phyloP scores from a whole-genome alignment of 1,284 basidiomycete species.

The Sparassis latifolia region DNA sequence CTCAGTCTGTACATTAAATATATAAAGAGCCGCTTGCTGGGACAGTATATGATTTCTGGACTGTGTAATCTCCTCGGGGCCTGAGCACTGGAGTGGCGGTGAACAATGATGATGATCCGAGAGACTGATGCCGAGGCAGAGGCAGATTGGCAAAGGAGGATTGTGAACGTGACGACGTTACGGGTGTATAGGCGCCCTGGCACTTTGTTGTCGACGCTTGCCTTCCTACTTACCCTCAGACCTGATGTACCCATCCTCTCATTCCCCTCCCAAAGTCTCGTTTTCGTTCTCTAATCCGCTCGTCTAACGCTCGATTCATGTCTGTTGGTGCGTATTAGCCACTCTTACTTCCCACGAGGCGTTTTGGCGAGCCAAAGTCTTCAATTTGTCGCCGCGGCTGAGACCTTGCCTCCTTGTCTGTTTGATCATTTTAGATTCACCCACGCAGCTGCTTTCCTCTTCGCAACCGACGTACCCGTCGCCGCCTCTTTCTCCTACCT shows the following conservation, averaged over 20 bases:
- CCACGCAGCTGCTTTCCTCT: slow-evolving; percentile 1
- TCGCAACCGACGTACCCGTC: background rate
- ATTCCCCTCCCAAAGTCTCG: slow-evolving; percentile 14
- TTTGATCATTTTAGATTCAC: slow-evolving; percentile 5
- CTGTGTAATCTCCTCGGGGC: no score
- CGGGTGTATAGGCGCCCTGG: background rate
- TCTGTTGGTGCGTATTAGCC: slow-evolving; percentile 13
- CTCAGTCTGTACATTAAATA: slow-evolving; percentile 14
- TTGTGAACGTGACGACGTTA: background rate
- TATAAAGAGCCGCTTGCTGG: background rate
- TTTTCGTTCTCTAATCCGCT: slow-evolving; percentile 8
- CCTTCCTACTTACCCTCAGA: slow-evolving; percentile 23
- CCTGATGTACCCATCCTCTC: slow-evolving; percentile 25
- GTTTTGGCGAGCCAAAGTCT: slow-evolving; percentile 10
- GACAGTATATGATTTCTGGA: background rate
- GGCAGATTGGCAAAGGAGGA: background rate
- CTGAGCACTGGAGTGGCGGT: background rate
- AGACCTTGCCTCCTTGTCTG: slow-evolving; percentile 6
- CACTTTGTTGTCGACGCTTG: slow-evolving; percentile 6
- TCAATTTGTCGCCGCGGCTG: slow-evolving; percentile 12
- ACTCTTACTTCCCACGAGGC: slow-evolving; percentile 3
- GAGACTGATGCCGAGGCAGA: background rate
- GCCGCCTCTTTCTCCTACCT: background rate
- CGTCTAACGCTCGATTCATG: slow-evolving; percentile 7
- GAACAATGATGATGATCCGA: background rate